These are phyloP conservation scores for Tulasnella sp. DNA, from an alignment of 768 basidiomycete genomes.

Conservation along the genomic window DNA sequence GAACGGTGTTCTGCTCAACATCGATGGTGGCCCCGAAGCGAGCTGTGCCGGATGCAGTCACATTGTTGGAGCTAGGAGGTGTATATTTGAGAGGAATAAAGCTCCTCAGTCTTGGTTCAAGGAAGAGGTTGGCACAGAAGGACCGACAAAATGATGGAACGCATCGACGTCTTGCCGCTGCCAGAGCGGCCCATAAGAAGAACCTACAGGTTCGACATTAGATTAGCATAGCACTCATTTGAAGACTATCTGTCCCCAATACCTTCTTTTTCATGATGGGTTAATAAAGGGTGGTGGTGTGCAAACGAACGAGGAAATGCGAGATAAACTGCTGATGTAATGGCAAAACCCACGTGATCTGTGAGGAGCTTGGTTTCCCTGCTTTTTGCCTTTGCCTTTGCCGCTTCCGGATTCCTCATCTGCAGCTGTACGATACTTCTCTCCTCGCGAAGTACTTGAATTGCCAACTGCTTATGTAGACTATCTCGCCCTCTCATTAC, in stretches of 20 bases:
- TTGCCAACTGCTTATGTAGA: too few species aligned
- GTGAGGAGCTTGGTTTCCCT: too few species aligned
- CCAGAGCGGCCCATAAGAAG: slow-evolving; percentile 93
- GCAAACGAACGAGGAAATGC: background rate
- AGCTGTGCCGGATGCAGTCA: slow-evolving; percentile 71
- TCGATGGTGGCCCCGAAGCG: slow-evolving; percentile 95
- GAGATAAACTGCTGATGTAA: background rate
- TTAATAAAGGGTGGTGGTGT: background rate
- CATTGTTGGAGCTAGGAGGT: slow-evolving; percentile 73
- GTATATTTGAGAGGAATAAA: slow-evolving; percentile 4
- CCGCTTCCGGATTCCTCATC: too few species aligned
- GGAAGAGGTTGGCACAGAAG: slow-evolving; percentile 7
- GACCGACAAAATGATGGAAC: slow-evolving; percentile 94
- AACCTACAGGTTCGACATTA: slow-evolving; percentile 43
- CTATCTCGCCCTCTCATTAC: too few species aligned
- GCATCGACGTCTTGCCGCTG: slow-evolving; percentile 78
- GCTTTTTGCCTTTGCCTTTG: too few species aligned
- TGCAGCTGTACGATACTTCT: too few species aligned
- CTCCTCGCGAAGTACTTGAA: too few species aligned
- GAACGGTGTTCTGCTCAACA: slow-evolving; percentile 94
- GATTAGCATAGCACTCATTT: background rate
- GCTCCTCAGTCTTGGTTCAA: background rate
- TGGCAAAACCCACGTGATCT: background rate
- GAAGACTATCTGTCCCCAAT: background rate
- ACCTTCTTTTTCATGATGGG: slow-evolving; percentile 27